Evolutionary conservation across 2,329 filamentous ascomycete species (phyloP).

Genomic region (Neospermospora avenae): DNA sequence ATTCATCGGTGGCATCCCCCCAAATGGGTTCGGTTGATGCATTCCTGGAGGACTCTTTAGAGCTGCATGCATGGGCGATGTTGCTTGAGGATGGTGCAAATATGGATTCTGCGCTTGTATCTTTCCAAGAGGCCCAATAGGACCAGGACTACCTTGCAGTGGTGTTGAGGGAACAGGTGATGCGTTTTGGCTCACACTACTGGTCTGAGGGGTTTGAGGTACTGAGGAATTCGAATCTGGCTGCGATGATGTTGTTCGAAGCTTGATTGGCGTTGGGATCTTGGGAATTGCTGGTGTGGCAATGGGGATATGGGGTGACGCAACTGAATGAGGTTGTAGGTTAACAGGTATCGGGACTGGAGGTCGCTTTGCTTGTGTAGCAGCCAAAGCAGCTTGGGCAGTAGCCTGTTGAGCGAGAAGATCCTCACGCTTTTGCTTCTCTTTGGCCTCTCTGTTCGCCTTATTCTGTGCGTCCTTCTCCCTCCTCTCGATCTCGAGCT

Average conservation of each 20-base stretch:
- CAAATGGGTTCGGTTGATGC: conserved; percentile 41
- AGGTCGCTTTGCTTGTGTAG: conserved; percentile 43
- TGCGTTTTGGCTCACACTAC: conserved; percentile 51
- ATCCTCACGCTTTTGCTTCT: conserved; percentile 47
- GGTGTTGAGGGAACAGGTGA: conserved; percentile 62
- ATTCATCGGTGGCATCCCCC: conserved; percentile 51
- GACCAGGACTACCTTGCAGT: conserved; percentile 61
- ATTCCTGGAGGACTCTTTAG: conserved; percentile 56
- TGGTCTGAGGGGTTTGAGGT: conserved; percentile 66
- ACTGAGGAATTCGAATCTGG: conserved; percentile 67
- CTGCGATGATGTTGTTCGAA: conserved; percentile 69
- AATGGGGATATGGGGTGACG: conserved; percentile 75
- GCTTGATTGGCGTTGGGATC: conserved; percentile 73
- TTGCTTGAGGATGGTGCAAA: conserved; percentile 55
- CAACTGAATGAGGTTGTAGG: conserved; percentile 58
- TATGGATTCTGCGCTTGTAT: conserved; percentile 46
- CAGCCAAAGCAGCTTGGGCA: conserved; percentile 35
- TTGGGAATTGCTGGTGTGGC: conserved; percentile 82
- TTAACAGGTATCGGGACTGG: conserved; percentile 51
- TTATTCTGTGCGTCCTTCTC: conserved; percentile 53
- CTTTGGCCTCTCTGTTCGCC: conserved; percentile 46
- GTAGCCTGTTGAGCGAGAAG: conserved; percentile 36
- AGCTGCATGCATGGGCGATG: conserved; percentile 60
- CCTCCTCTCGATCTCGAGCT: conserved; percentile 55
- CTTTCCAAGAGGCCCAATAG: conserved; percentile 62